Evolutionary conservation across 495 filamentous ascomycete species (phyloP).

Genomic region (Aspergillus coremiiformis): DNA sequence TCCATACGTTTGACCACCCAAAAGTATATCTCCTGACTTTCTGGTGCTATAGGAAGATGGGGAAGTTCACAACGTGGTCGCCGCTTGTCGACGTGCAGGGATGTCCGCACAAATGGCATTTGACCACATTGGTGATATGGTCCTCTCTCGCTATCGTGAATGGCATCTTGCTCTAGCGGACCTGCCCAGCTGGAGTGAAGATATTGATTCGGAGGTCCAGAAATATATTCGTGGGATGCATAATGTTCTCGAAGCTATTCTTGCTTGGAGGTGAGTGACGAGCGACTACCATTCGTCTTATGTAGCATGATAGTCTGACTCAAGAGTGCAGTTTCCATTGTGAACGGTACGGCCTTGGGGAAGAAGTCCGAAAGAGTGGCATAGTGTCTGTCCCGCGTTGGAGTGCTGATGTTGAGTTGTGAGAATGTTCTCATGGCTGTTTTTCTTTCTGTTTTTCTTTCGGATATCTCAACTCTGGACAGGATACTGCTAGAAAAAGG

Average conservation of each 20-base stretch:
- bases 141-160: constrained; percentile 20
- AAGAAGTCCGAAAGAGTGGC: constrained; percentile 12
- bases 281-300: neutral
- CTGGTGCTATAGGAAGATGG: constrained; percentile 17
- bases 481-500: neutral
- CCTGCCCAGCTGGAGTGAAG: constrained; percentile 26
- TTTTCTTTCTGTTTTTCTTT: neutral
- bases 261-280: constrained; percentile 29
- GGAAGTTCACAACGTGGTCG: constrained; percentile 28
- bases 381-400: constrained; percentile 6
- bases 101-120: constrained; percentile 25
- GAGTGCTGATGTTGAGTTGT: neutral
- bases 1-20: neutral
- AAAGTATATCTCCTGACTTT: neutral
- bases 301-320: neutral
- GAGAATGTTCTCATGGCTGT: neutral
- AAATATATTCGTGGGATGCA: constrained; percentile 27
- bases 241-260: constrained; percentile 24
- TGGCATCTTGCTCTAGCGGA: constrained; percentile 27
- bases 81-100: constrained; percentile 20
- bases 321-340: constrained; percentile 3
- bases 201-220: constrained; percentile 22
- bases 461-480: neutral
- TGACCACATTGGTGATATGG: constrained; percentile 19
- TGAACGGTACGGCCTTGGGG: too few relatives aligned